Evolutionary conservation across 768 basidiomycete species (phyloP), one percentile per base, ranked within the genome.

Genomic region (Butyriboletus loyo): DNA sequence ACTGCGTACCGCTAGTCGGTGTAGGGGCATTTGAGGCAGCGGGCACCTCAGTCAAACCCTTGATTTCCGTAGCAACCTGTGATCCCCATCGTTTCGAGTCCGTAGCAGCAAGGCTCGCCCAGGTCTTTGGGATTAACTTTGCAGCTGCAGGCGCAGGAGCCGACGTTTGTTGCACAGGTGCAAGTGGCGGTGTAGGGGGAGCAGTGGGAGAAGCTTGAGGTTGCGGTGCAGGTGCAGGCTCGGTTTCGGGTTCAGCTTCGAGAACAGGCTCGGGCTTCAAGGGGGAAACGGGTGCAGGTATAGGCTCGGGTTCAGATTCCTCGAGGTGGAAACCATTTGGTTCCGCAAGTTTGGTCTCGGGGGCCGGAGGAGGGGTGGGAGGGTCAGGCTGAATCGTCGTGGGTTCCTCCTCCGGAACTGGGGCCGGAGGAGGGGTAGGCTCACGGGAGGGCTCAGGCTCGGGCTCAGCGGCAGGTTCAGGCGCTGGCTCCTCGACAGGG

Each of bases 41-140:
- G 7, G 78, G 75, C 13, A 79, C 84, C 63, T 91, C 87, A 5
- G 84, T 84, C n/a, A 83, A 79, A 28, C 88, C 90, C 52, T 86
- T 84, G 3, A 83, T 81, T 52, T 92, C 87, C 51, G 82, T 81
- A 1, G 89, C 90, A 32, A 92, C 86, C 15, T 86, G 82, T 1
- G 84, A 71, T 39, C 92, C 91, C 94, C 93, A 96, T 67, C 88
- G 90, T 65, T 85, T 86, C 15, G 80, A 71, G 64, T 89, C 88
- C 19, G 86, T 70, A 36, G 94, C 93, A 41, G 94, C 94, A 40
- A 97, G 83, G 51, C 87, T 89, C 0, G 95, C 95, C 95, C 94
- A 98, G 0, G 87, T 87, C 66, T 89, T 88, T 15, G 89, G 91
- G 14, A 61, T 72, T 11, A 80, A 71, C 19, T 76, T 77, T 7